Conservation (phyloP, 257 asterid genomes). For the Solanum chaucha region DNA sequence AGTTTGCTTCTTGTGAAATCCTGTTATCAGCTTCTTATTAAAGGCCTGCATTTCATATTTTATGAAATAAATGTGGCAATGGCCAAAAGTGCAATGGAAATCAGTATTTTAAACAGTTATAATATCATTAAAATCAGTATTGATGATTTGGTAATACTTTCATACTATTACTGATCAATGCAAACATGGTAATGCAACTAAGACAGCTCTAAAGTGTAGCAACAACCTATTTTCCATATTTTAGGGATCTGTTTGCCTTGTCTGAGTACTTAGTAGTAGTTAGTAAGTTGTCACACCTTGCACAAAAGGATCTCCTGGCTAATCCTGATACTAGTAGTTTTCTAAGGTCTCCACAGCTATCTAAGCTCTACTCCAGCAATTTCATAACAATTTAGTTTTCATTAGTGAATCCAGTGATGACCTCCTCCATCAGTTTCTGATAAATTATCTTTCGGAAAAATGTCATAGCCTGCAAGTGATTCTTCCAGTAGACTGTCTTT, state of each 20-base stretch:
- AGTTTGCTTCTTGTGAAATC: neutral
- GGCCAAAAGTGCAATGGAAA: neutral
- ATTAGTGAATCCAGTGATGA: neutral
- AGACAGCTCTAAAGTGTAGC: neutral
- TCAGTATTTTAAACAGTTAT: neutral
- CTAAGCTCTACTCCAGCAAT: neutral
- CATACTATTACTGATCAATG: neutral
- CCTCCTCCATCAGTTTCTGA: neutral
- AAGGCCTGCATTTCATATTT: neutral
- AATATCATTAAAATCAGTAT: neutral
- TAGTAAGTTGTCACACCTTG: neutral
- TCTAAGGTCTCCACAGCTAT: neutral
- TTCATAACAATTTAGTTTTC: neutral
- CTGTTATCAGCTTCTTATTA: neutral
- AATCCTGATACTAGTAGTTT: neutral
- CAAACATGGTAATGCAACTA: neutral
- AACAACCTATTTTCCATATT: neutral
- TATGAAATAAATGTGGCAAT: neutral
- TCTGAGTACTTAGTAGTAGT: neutral
- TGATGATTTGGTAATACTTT: neutral
- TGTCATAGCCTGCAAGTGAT: neutral
- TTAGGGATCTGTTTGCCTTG: neutral
- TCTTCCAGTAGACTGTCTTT: neutral
- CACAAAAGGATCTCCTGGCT: neutral
- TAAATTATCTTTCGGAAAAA: neutral